Conservation (phyloP, 495 filamentous ascomycete genomes). For the Chlorociboria aeruginascens region DNA sequence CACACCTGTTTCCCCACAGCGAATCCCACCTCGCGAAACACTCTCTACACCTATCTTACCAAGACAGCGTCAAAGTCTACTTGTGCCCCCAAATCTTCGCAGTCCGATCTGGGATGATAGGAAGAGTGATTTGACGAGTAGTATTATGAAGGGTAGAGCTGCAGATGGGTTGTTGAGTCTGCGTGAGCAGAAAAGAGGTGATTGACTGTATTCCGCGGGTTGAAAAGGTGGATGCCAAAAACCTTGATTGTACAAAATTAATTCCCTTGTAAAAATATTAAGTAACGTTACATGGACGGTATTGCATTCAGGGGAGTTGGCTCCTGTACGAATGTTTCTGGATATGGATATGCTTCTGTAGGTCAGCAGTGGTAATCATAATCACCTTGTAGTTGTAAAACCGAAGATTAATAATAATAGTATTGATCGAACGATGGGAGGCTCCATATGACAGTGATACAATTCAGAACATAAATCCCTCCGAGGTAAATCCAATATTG, state of each 20-base stretch:
- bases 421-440: too few relatives aligned
- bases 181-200: neutral
- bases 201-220: neutral
- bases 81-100: constrained; percentile 1
- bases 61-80: constrained; percentile 6
- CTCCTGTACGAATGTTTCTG: neutral
- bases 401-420: too few relatives aligned
- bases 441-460: too few relatives aligned
- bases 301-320: too few relatives aligned
- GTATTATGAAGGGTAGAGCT: constrained; percentile 10
- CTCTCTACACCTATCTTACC: constrained; percentile 9
- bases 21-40: neutral
- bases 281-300: neutral
- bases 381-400: too few relatives aligned
- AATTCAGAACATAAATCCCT: too few relatives aligned
- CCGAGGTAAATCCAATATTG: too few relatives aligned
- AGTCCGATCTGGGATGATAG: neutral
- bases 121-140: constrained; percentile 9
- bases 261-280: neutral
- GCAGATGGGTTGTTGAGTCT: constrained; percentile 16
- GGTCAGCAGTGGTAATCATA: neutral
- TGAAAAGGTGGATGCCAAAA: neutral
- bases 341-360: neutral
- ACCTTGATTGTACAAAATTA: neutral
- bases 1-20: too few relatives aligned